These are phyloP conservation scores for Xerocomellus intermedius DNA, from an alignment of 768 basidiomycete species.

Conservation along the genomic window DNA sequence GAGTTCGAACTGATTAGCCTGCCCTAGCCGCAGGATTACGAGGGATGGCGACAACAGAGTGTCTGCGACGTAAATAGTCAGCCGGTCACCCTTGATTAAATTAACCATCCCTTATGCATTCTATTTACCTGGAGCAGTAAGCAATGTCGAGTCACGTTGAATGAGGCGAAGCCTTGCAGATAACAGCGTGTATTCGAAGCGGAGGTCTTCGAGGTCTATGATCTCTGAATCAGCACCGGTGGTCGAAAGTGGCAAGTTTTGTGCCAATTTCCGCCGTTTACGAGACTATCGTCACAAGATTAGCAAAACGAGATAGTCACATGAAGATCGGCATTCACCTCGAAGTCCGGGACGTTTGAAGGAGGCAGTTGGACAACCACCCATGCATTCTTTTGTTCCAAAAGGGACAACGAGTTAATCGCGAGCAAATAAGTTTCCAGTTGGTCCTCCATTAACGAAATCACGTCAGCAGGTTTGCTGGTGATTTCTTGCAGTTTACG, in stretches of 20 bases:
- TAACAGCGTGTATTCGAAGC: constrained; percentile 73
- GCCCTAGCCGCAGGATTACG: constrained; percentile 75
- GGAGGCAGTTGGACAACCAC: constrained; percentile 61
- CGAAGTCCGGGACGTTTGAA: constrained; percentile 45
- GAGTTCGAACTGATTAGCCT: constrained; percentile 73
- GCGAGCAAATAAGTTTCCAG: constrained; percentile 81
- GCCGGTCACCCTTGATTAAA: constrained; percentile 9
- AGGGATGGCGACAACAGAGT: constrained; percentile 55
- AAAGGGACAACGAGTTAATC: constrained; percentile 83
- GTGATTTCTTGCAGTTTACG: constrained; percentile 61
- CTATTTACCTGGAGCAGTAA: constrained; percentile 62
- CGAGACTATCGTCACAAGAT: constrained; percentile 44
- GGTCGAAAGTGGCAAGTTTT: constrained; percentile 75
- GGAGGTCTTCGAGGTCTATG: constrained; percentile 75
- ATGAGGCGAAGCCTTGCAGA: constrained; percentile 76
- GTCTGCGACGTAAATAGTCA: constrained; percentile 39
- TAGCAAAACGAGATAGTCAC: constrained; percentile 16
- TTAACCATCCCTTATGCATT: constrained; percentile 7
- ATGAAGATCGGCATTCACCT: constrained; percentile 34
- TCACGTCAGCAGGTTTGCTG: constrained; percentile 35
- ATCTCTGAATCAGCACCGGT: constrained; percentile 69
- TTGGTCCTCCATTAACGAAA: constrained; percentile 60
- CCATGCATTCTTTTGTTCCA: constrained; percentile 83
- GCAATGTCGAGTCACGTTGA: constrained; percentile 58
- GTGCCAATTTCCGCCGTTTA: constrained; percentile 71